Conservation (phyloP, 1,284 basidiomycete species). For the Vanrija sp. region DNA sequence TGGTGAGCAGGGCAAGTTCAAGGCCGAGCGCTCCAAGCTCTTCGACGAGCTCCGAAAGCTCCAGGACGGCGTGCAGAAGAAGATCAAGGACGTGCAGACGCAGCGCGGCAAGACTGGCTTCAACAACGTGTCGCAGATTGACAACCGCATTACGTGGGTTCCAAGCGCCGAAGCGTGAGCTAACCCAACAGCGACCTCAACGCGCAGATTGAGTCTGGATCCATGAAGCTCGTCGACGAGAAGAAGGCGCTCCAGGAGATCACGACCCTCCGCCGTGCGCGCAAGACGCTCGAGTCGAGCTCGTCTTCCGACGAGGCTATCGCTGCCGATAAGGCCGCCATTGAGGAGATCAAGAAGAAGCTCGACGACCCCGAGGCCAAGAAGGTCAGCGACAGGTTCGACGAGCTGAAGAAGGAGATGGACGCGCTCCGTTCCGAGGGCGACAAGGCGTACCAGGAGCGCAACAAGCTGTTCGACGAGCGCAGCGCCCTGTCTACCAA, state of each 20-base stretch:
- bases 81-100: slow-evolving; percentile 86
- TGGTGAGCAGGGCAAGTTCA: slow-evolving; percentile 73
- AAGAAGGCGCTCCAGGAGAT: slow-evolving; percentile 93
- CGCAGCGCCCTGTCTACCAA: slow-evolving; percentile 69
- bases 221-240: slow-evolving; percentile 90
- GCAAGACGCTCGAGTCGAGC: slow-evolving; percentile 70
- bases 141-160: slow-evolving; percentile 74
- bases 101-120: slow-evolving; percentile 76
- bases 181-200: slow-evolving; percentile 55
- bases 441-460: slow-evolving; percentile 77
- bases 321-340: slow-evolving; percentile 68
- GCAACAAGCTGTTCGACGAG: slow-evolving; percentile 83
- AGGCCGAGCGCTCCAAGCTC: slow-evolving; percentile 66
- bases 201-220: slow-evolving; percentile 85
- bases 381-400: slow-evolving; percentile 75
- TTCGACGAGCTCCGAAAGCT: slow-evolving; percentile 77
- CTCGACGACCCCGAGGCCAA: slow-evolving; percentile 89
- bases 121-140: slow-evolving; percentile 83
- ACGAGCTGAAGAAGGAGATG: slow-evolving; percentile 78
- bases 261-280: slow-evolving; percentile 63
- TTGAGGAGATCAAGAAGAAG: slow-evolving; percentile 78
- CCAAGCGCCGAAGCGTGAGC: too few species aligned
- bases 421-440: slow-evolving; percentile 80
- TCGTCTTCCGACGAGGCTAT: slow-evolving; percentile 83
- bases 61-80: slow-evolving; percentile 77